Conservation (phyloP, 768 basidiomycete species). For the Pulveroboletus sp. region DNA sequence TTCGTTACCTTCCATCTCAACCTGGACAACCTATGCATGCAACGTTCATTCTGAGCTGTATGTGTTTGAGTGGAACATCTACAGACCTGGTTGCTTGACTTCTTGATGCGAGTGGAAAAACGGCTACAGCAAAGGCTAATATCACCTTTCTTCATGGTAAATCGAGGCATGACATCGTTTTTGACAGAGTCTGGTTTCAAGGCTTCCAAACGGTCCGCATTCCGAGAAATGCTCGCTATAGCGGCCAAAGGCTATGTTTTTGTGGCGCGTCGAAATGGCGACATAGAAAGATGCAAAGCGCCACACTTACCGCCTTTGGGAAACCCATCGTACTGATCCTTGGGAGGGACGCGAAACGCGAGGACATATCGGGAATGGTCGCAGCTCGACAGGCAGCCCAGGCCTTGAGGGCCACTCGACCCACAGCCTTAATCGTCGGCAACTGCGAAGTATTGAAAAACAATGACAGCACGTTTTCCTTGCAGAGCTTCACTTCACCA, state of each 20-base stretch:
- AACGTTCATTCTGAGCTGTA: not conserved
- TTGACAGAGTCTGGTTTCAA: conserved; percentile 41
- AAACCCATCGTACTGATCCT: conserved; percentile 28
- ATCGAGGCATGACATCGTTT: conserved; percentile 37
- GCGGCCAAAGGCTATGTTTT: conserved; percentile 37
- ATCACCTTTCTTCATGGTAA: conserved; percentile 24
- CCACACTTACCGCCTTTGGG: conserved; percentile 24
- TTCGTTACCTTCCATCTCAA: conserved; percentile 11
- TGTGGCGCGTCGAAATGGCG: not conserved
- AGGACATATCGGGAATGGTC: conserved; percentile 18
- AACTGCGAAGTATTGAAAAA: conserved; percentile 22
- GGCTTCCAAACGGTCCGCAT: conserved; percentile 43
- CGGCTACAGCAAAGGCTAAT: conserved; percentile 37
- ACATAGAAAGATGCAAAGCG: not conserved
- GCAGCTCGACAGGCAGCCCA: conserved; percentile 42
- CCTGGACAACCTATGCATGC: conserved; percentile 13
- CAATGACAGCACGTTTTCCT: conserved; percentile 22
- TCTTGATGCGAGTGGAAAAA: conserved; percentile 41
- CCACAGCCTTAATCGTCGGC: conserved; percentile 15
- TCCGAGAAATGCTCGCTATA: conserved; percentile 42
- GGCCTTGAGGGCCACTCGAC: conserved; percentile 36
- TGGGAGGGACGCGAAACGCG: conserved; percentile 11
- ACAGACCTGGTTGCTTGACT: conserved; percentile 37
- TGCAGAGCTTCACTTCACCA: conserved; percentile 29
- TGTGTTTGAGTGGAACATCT: not conserved